Base-by-base conservation (phyloP, 495 filamentous ascomycete genomes). In the Aspergillus sclerotioniger region DNA sequence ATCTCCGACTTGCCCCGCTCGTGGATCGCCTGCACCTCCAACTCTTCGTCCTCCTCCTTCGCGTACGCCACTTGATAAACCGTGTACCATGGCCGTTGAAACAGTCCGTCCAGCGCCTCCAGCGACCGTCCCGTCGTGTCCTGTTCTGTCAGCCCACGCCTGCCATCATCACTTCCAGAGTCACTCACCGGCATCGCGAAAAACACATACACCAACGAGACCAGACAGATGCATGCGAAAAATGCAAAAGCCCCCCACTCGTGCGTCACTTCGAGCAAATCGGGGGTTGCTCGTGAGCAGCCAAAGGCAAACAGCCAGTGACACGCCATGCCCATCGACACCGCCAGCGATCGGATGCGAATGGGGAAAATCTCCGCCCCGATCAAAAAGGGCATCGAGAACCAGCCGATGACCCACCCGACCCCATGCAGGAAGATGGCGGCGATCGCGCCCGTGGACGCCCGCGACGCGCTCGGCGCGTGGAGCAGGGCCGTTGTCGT, bases 381-480 rank as follows among this genome's bases (percentile, higher is more conserved):
- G 53, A 88, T 75, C 4, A 89, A 75, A 58, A 87, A 88, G 51
- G 84, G 86, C 64, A 87, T 84, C 15, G 71, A 76, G 60, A 85
- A 86, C 84, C 83, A 87, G 28, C 85, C 84, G 8, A 87, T 69
- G 3, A 82, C 82, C 84, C 86, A 90, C 3, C 82, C 83, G 19
- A 78, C 67, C 8, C 80, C 83, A 0, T 77, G 79, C 21, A 86
- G 19, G 57, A 79, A 87, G 41, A 86, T 82, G 64, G 80, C 77
- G 20, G 78, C 77, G 33, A 86, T 78, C 8, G 79, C 83, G 43
- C 66, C 81, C 33, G 72, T 72, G 19, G 76, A 75, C 5, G 77
- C 71, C 39, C 48, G 67, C 2, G 56, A 47, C 4, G 55, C 8
- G 2, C 66, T 54, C n/a, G 51, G 33, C 17, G 47, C 52, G 48